Evolutionary conservation across 805 yeast species (phyloP).

Genomic region (Saturnispora mendoncae): DNA sequence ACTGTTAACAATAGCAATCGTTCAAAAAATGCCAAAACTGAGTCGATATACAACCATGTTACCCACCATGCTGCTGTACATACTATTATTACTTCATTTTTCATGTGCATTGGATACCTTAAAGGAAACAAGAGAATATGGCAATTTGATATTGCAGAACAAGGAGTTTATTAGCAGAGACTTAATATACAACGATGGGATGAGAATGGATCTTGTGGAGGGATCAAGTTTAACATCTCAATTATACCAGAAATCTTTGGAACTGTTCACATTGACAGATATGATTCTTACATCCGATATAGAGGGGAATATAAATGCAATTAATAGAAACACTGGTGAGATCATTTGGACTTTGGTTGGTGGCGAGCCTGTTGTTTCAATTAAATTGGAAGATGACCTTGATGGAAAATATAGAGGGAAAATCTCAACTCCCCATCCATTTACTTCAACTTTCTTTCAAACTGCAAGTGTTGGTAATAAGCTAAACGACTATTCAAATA

Average conservation of each 20-base stretch:
- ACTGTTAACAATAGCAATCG: too few species aligned
- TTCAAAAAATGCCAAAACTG: too few species aligned
- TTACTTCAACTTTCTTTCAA: not conserved
- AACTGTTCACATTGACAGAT: constrained; percentile 35
- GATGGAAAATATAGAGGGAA: not conserved
- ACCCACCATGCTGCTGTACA: not conserved
- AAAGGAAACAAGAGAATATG: too few species aligned
- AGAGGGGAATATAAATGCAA: constrained; percentile 80
- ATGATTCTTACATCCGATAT: constrained; percentile 66
- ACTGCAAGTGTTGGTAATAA: not conserved
- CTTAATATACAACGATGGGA: constrained; percentile 3
- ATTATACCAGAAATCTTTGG: constrained; percentile 12
- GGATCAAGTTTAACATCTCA: not conserved
- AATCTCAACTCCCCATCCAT: constrained; percentile 7
- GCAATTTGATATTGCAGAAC: too few species aligned
- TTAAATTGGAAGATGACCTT: constrained; percentile 18
- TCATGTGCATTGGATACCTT: not conserved
- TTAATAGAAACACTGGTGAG: constrained; percentile 67
- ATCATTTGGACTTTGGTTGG: constrained; percentile 69
- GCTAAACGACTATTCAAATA: not conserved
- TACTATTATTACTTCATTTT: not conserved
- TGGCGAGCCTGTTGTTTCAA: constrained; percentile 49
- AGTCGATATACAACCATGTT: too few species aligned
- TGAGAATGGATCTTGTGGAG: not conserved
- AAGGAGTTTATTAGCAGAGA: not conserved